Evolutionary conservation across 1,284 basidiomycete genomes (phyloP), one percentile per base, ranked within the genome.

Genomic region (Amylostereum areolatum): DNA sequence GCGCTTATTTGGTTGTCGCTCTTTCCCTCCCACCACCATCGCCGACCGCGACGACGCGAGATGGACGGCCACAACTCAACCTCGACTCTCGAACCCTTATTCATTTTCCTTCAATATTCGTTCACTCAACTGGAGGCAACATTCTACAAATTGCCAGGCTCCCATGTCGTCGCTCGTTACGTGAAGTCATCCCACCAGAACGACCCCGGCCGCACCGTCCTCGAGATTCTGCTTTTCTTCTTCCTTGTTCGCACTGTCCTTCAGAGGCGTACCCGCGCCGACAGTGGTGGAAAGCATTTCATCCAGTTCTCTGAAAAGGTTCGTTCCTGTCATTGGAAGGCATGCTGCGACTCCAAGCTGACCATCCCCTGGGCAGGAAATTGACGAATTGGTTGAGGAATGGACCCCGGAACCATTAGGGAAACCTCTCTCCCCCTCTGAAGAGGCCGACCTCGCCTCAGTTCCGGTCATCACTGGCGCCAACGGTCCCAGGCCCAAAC

Each of bases 361-460:
- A 10, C 36, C 47, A 27, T 32, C 35, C 9, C 49, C 35, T 35
- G 7, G 35, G n/a, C 59, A 97, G 92, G 97, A 99, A 83, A 86
- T 98, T 52, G 87, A 97, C 64, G 96, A 99, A 60, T 80, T 99
- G 35, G 92, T 99, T 2, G 85, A 91, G 51, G 97, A 99, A 65
- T 99, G 95, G 91, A 75, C 75, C 8, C 97, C 97, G 0, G 91
- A 95, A 56, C 85, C 92, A 10, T 78, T 99, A 3, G 85, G 80
- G 5, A 76, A 77, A 32, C 80, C 81, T 18, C 74, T 89, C 43
- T 72, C 72, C 10, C 67, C 74, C 1, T 69, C 70, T 49, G 90
- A 94, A 60, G 73, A 81, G 49, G 70, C 77, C 33, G 86, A 94
- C 52, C 75, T 96, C 25, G 77, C 74, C 25, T 77, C 82, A 1